Percentiles rank a stretch among this genome's conserved stretches.
Conservation (phyloP, 345 rosid genomes). For the Hibiscus trionum region DNA sequence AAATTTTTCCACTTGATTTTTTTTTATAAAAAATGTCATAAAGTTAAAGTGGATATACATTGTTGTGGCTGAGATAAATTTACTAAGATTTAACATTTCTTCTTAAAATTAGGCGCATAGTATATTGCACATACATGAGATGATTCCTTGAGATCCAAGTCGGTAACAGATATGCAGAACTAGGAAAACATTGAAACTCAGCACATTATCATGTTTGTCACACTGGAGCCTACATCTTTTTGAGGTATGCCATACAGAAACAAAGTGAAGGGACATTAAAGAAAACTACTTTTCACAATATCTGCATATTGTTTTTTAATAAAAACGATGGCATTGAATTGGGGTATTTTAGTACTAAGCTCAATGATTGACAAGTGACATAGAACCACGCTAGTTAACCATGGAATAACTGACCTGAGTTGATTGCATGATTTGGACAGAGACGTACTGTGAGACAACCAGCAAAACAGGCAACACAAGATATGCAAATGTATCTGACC, state of each 20-base stretch:
- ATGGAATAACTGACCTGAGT: conserved; percentile 49
- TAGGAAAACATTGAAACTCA: neutral
- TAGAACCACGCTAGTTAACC: neutral
- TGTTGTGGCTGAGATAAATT: neutral
- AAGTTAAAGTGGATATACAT: neutral
- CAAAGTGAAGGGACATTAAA: neutral
- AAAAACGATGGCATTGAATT: neutral
- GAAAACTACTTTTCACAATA: neutral
- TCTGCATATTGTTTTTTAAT: neutral
- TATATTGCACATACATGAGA: neutral
- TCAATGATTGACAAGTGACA: neutral
- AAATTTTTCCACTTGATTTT: too few species aligned
- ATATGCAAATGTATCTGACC: conserved; percentile 82
- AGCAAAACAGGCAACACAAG: conserved; percentile 76
- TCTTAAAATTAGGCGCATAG: neutral
- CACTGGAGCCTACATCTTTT: neutral
- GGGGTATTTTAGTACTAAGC: neutral
- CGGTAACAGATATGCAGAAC: neutral
- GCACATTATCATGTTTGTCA: neutral
- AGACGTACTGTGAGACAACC: conserved; percentile 63
- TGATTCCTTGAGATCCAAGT: neutral
- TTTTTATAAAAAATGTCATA: neutral
- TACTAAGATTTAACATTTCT: neutral
- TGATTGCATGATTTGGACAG: conserved; percentile 86
- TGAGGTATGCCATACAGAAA: neutral